Conservation (phyloP, 2,329 filamentous ascomycete species). For the Ascochyta fabae region DNA sequence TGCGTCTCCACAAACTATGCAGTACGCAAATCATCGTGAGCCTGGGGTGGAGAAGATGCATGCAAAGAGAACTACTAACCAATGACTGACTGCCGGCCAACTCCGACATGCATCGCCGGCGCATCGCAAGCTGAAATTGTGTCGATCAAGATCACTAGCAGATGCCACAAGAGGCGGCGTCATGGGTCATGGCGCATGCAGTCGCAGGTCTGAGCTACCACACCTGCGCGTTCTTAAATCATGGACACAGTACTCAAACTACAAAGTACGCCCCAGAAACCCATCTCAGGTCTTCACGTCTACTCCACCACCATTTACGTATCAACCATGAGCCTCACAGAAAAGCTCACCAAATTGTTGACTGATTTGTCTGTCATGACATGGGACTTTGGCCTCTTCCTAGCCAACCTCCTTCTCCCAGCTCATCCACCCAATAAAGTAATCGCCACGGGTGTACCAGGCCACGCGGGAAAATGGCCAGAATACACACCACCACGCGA, state of each 20-base stretch:
- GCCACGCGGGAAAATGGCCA: slow-evolving; percentile 48
- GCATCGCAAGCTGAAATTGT: slow-evolving; percentile 9
- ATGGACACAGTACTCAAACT: no score
- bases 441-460: slow-evolving; percentile 43
- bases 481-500: slow-evolving; percentile 47
- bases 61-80: not conserved
- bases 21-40: not conserved
- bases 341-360: slow-evolving; percentile 34
- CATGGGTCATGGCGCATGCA: not conserved
- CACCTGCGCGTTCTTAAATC: not conserved
- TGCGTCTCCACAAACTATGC: not conserved
- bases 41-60: slow-evolving; percentile 6
- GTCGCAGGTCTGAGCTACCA: not conserved
- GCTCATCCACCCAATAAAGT: slow-evolving; percentile 46
- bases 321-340: slow-evolving; percentile 17
- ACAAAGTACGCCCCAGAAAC: no score
- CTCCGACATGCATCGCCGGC: slow-evolving; percentile 12
- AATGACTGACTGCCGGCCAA: slow-evolving; percentile 6
- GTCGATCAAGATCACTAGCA: slow-evolving; percentile 6
- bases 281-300: not conserved
- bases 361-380: slow-evolving; percentile 47
- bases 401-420: slow-evolving; percentile 49
- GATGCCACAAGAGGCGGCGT: slow-evolving; percentile 1
- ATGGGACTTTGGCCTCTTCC: slow-evolving; percentile 50
- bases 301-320: not conserved